Conservation (phyloP, 2,329 filamentous ascomycete species). For the Lecanosticta acicola region DNA sequence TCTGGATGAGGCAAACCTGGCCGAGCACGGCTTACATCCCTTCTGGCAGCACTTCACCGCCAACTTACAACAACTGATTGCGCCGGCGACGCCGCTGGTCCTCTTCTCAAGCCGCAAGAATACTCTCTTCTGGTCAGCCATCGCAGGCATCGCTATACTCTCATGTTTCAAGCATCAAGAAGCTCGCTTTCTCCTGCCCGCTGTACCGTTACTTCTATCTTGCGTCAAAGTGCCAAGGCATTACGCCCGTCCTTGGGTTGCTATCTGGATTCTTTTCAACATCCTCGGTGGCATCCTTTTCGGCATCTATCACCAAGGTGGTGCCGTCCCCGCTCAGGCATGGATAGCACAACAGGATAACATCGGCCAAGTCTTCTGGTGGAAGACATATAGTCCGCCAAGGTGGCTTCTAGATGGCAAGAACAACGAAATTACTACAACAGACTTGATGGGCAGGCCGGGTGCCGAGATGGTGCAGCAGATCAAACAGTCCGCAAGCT, state of each 20-base stretch:
- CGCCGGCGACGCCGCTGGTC: conserved; percentile 46
- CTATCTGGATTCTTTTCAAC: conserved; percentile 64
- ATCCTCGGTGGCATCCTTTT: conserved; percentile 62
- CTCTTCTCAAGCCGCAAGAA: conserved; percentile 50
- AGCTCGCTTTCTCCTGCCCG: conserved; percentile 69
- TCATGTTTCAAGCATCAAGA: conserved; percentile 76
- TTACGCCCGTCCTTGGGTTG: conserved; percentile 30
- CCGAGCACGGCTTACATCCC: conserved; percentile 50
- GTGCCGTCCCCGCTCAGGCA: conserved; percentile 68
- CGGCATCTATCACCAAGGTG: conserved; percentile 78
- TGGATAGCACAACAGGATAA: conserved; percentile 65
- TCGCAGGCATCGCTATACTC: conserved; percentile 64
- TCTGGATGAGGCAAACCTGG: conserved; percentile 43
- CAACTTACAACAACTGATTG: conserved; percentile 50
- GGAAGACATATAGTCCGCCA: conserved; percentile 80
- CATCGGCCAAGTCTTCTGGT: conserved; percentile 68
- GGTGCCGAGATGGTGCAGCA: conserved; percentile 56
- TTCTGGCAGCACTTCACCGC: conserved; percentile 48
- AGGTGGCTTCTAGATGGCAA: conserved; percentile 74
- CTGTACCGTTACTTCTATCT: conserved; percentile 69
- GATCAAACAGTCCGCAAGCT: conserved; percentile 56
- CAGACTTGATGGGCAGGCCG: conserved; percentile 68
- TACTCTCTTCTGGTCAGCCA: conserved; percentile 63
- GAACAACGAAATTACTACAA: conserved; percentile 64
- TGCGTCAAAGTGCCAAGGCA: conserved; percentile 60